Evolutionary conservation across 495 filamentous ascomycete genomes (phyloP).

Genomic region (Talaromyces ruber): DNA sequence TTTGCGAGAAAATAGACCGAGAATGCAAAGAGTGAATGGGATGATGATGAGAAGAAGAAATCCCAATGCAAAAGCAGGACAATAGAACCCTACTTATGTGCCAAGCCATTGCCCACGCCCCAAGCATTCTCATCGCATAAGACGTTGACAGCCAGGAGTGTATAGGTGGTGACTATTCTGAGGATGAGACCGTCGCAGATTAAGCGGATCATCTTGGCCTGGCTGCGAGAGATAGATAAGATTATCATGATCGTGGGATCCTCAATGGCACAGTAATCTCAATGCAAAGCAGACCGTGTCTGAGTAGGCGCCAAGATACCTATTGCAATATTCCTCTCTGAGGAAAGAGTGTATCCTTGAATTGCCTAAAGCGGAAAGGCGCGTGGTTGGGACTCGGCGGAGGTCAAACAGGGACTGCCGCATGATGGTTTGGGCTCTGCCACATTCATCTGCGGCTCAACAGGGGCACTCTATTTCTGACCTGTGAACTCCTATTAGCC

Average conservation of each 20-base stretch:
- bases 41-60: background rate
- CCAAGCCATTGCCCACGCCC: background rate
- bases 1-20: background rate
- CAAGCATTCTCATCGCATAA: background rate
- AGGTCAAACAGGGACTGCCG: constrained; percentile 2
- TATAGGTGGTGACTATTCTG: background rate
- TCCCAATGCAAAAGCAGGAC: background rate
- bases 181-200: background rate
- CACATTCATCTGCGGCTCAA: background rate
- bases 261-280: background rate
- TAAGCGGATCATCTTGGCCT: background rate
- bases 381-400: background rate
- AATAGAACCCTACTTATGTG: background rate
- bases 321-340: background rate
- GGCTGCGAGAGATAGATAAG: background rate
- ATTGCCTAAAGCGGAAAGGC: background rate
- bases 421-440: background rate
- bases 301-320: background rate
- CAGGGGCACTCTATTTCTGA: background rate
- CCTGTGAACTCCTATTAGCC: background rate
- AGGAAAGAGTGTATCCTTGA: background rate
- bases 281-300: background rate
- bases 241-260: background rate
- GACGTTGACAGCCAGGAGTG: background rate
- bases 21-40: background rate